Base-by-base conservation (phyloP, 768 basidiomycete genomes). In the Chiua virens region DNA sequence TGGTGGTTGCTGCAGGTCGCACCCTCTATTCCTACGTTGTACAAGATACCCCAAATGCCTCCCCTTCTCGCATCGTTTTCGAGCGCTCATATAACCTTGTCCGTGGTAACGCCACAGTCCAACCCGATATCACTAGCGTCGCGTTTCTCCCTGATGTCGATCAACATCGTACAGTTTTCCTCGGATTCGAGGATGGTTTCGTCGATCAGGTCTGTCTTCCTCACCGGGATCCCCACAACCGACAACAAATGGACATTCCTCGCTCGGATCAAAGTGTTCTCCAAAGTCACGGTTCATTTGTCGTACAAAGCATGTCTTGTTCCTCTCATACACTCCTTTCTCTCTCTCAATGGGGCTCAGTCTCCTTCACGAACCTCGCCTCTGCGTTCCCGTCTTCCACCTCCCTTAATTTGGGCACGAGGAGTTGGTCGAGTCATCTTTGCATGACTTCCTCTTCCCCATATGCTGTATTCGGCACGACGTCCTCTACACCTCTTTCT, bases 401-500 rank as follows among this genome's bases (percentile, higher is more conserved):
- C 0, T 61, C 68, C 30, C 64, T 85, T 35, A 66, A 80, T 40
- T 66, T 89, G 32, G 65, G 75, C 38, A 54, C 69, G 4, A 82
- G 81, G 37, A 79, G 82, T 57, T 92, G 89, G 89, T 67, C 75
- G 7, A 78, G 80, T 18, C 73, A 83, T 55, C 76, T 91, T 46
- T 81, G 72, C 47, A 66, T 77, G 42, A 63, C 73, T 9, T 70
- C 80, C 14, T 74, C 81, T 4, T 66, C 75, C 0, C 77, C 85
- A 13, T 89, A 80, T 51, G 85, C 84, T 10, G 83, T 80, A 9
- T 84, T 92, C 50, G 89, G 89, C 9, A 79, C 79, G 9, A 84
- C 85, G 3, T 66, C 71, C 2, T 74, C 74, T n/a, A 25, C 48
- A 32, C 87, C 89, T 4, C 74, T 91, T 25, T 71, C 73, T 32